Evolutionary conservation across 2,329 filamentous ascomycete genomes (phyloP).

Genomic region (Ceratocystis colombiana): DNA sequence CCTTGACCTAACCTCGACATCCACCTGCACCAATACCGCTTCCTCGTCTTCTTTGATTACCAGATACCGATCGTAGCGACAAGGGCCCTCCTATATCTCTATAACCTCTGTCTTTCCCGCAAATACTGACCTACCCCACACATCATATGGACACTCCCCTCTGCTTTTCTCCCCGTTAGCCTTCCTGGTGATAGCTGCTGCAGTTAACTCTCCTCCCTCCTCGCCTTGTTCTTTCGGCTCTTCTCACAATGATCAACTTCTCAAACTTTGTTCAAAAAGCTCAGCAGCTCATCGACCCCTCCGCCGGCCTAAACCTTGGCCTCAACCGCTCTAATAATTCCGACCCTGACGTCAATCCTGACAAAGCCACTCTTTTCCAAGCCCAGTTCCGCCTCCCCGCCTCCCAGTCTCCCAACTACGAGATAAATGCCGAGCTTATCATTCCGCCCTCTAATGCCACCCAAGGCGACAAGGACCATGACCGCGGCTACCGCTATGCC

Average conservation of each 20-base stretch:
- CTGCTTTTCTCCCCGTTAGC: slow-evolving; percentile 25
- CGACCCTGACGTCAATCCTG: slow-evolving; percentile 68
- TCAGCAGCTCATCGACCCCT: slow-evolving; percentile 87
- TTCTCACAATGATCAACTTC: slow-evolving; percentile 47
- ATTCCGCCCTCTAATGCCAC: slow-evolving; percentile 60
- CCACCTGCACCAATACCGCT: background rate
- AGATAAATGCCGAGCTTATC: slow-evolving; percentile 92
- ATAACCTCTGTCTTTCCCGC: background rate
- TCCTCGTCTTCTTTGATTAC: background rate
- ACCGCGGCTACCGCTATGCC: slow-evolving; percentile 75
- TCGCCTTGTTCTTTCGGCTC: background rate
- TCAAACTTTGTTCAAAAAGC: slow-evolving; percentile 88
- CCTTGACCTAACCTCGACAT: background rate
- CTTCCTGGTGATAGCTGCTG: slow-evolving; percentile 21
- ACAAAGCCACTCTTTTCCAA: slow-evolving; percentile 87
- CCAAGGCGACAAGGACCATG: slow-evolving; percentile 59
- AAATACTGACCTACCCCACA: background rate
- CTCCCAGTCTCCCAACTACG: slow-evolving; percentile 84
- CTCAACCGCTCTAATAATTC: slow-evolving; percentile 47
- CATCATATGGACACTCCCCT: slow-evolving; percentile 14
- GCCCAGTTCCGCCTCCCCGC: slow-evolving; percentile 91
- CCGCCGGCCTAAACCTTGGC: slow-evolving; percentile 49
- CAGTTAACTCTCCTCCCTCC: slow-evolving; percentile 4
- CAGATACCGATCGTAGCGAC: background rate
- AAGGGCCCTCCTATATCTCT: background rate